Conservation (phyloP, 148 eudicot species). For the Nepenthes gracilis region DNA sequence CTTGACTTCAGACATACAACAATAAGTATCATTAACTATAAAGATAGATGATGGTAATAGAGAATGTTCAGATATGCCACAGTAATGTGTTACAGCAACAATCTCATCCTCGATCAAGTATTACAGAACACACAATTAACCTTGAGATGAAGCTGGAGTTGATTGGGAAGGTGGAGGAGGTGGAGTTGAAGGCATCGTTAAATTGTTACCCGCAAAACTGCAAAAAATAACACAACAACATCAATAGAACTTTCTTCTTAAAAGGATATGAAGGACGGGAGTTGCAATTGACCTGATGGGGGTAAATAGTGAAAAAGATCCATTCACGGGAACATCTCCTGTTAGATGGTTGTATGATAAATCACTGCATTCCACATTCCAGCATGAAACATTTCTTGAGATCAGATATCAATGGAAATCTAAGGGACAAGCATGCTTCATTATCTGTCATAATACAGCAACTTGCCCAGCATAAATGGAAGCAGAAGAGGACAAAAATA, state of each 20-base stretch:
- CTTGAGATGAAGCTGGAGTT: background rate
- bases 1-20: too few species aligned
- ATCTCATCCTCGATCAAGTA: background rate
- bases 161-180: background rate
- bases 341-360: slow-evolving; percentile 49
- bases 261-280: background rate
- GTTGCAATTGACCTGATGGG: slow-evolving; percentile 52
- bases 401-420: background rate
- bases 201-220: slow-evolving; percentile 54
- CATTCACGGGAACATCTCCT: slow-evolving; percentile 58
- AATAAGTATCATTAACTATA: too few species aligned
- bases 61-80: too few species aligned
- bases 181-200: slow-evolving; percentile 20
- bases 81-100: too few species aligned
- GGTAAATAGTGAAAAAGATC: slow-evolving; percentile 75
- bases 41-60: too few species aligned
- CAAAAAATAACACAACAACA: slow-evolving; percentile 5
- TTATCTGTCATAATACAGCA: background rate
- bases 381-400: background rate
- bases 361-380: slow-evolving; percentile 45
- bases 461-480: too few species aligned
- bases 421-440: background rate
- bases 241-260: slow-evolving; percentile 8
- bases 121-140: background rate
- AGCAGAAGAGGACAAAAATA: background rate